Percentiles rank a stretch among this genome's conserved stretches.
Conservation (phyloP, 2,329 filamentous ascomycete species). For the Aspergillus piperis region DNA sequence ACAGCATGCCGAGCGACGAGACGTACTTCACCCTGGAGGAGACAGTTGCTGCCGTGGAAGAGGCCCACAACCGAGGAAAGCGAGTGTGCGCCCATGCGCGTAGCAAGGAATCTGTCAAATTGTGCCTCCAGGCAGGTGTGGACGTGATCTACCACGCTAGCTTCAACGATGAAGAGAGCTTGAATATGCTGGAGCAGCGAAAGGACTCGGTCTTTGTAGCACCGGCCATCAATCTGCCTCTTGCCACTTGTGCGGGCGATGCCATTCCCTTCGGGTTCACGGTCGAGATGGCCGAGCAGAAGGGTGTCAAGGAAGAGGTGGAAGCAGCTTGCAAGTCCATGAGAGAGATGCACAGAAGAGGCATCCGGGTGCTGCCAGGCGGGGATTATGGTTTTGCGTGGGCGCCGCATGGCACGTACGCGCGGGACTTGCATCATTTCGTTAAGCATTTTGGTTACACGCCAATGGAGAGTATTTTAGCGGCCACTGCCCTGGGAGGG, state of each 20-base stretch:
- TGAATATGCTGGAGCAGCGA: not conserved
- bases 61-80: not conserved
- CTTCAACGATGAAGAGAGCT: not conserved
- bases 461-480: constrained; percentile 44
- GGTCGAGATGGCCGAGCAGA: constrained; percentile 37
- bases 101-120: not conserved
- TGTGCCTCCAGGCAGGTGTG: not conserved
- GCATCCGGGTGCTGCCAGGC: constrained; percentile 47
- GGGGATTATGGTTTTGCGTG: constrained; percentile 50
- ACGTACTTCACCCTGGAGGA: constrained; percentile 5
- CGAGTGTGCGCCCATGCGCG: constrained; percentile 3
- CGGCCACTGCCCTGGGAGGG: constrained; percentile 38
- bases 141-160: constrained; percentile 7
- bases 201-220: constrained; percentile 5
- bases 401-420: constrained; percentile 50
- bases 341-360: constrained; percentile 47
- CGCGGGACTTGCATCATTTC: constrained; percentile 47
- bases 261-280: not conserved
- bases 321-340: constrained; percentile 40
- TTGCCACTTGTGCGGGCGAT: not conserved
- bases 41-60: constrained; percentile 2
- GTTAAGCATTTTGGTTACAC: constrained; percentile 48
- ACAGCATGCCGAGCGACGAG: not conserved
- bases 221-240: not conserved
- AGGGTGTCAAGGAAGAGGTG: constrained; percentile 44